A percentile compares a stretch with the other conserved stretches of the same genome.
Conservation (phyloP, 257 asterid species). For the Primulina tabacum region DNA sequence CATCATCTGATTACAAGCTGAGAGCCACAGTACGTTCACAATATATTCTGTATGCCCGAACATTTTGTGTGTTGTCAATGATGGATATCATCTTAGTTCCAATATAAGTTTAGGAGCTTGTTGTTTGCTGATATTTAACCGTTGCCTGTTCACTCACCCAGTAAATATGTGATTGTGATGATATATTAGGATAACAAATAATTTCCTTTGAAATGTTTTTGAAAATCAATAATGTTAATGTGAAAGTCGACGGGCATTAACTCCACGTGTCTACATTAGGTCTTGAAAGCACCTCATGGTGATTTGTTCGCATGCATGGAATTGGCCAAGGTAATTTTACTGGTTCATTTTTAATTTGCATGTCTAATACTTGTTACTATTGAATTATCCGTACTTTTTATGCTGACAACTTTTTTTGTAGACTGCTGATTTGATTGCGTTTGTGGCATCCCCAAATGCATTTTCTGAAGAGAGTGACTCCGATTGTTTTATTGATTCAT, state of each 20-base stretch:
- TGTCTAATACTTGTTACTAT: background rate
- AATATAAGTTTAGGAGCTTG: constrained; percentile 1
- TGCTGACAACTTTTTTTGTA: constrained; percentile 22
- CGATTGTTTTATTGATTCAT: constrained; percentile 62
- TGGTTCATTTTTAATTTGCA: constrained; percentile 6
- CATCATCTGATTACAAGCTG: constrained; percentile 71
- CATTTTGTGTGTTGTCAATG: background rate
- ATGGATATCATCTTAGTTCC: background rate
- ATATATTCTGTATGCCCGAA: background rate
- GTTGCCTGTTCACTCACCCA: background rate
- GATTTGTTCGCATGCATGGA: constrained; percentile 61
- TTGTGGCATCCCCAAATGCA: constrained; percentile 80
- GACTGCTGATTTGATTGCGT: constrained; percentile 98
- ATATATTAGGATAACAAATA: background rate
- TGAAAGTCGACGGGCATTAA: constrained; percentile 11
- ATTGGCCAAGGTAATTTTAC: constrained; percentile 82
- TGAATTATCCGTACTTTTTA: constrained; percentile 5
- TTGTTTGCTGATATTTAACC: background rate
- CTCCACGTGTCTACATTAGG: constrained; percentile 41
- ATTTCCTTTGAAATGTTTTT: constrained; percentile 3
- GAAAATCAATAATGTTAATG: background rate
- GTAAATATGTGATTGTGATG: background rate
- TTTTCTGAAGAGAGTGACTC: constrained; percentile 42
- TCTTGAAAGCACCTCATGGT: constrained; percentile 45
- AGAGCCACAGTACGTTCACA: constrained; percentile 70